These are phyloP conservation scores for Ascochyta koolunga DNA, from an alignment of 2,329 filamentous ascomycete genomes.

Conservation along the genomic window DNA sequence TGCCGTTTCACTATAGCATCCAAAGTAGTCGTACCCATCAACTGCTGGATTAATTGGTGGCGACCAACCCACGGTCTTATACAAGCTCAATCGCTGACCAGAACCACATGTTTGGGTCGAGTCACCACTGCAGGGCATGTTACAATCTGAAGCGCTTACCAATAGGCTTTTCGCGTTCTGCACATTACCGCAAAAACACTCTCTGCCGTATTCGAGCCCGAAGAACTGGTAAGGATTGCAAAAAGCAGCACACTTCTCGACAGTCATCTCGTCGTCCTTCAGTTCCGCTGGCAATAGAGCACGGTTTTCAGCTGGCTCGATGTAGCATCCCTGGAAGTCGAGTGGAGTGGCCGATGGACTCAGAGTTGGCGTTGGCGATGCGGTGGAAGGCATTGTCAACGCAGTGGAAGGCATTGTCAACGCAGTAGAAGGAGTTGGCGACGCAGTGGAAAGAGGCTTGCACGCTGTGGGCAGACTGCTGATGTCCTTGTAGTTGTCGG, in stretches of 20 bases:
- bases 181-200: conserved; percentile 29
- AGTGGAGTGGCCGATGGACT: conserved; percentile 17
- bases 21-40: conserved; percentile 37
- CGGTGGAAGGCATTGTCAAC: neutral
- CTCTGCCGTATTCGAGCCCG: conserved; percentile 29
- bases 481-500: conserved; percentile 28
- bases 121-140: conserved; percentile 30
- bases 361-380: neutral
- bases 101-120: conserved; percentile 25
- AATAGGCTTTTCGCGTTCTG: conserved; percentile 20
- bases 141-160: conserved; percentile 26
- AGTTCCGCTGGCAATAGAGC: conserved; percentile 21
- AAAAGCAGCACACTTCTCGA: conserved; percentile 28
- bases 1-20: conserved; percentile 51
- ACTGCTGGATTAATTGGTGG: conserved; percentile 26
- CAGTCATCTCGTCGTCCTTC: conserved; percentile 23
- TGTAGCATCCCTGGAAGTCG: conserved; percentile 33
- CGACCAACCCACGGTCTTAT: conserved; percentile 46
- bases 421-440: neutral
- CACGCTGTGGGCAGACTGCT: conserved; percentile 24
- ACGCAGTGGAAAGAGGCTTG: conserved; percentile 15
- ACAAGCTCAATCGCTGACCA: conserved; percentile 36
- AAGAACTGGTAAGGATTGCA: conserved; percentile 31
- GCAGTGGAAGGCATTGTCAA: conserved; percentile 10
- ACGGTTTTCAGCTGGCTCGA: conserved; percentile 19